Base-by-base conservation (phyloP, 1,284 basidiomycete genomes). In the Ceratobasidium sp. region DNA sequence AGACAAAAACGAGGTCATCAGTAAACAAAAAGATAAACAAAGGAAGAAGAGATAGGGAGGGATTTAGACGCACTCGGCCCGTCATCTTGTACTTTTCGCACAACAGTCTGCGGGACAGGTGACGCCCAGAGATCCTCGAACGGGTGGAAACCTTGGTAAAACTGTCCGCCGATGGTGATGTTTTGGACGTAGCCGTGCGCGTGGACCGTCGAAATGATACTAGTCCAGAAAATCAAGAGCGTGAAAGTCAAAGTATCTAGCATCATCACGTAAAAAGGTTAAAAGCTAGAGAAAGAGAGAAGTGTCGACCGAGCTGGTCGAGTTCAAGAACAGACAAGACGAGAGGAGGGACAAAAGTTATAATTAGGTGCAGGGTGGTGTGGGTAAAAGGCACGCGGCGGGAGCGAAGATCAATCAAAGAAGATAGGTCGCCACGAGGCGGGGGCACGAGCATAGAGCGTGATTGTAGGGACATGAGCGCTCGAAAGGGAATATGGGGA, bases 171-270 rank as follows among this genome's bases (percentile, higher is more conserved):
- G 57, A 79, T 67, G 28, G 48, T 70, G 26, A 77, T 68, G 62
- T 57, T 74, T 38, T 78, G 75, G 28, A 75, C 69, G 65, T 73
- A 80, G 20, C 78, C 79, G 65, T 80, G 79, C 23, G 74, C 79
- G 13, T 59, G 70, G 40, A 79, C 79, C 26, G 74, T 66, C 44
- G 79, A 50, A 4, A 40, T 52, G n/a, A 62, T 62, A 65, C 61
- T 61, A n/a, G 65, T 10, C 33, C 33, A 33, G 33, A 74, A 26
- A 38, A 74, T 12, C 7, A 61, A 59, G n/a, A 74, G 46, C 17
- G 59, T 62, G 15, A 33, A 74, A 50, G 23, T 40, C 3, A 74
- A 64, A n/a, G n/a, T n/a, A n/a, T n/a, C n/a, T n/a, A n/a, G n/a
- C n/a, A n/a, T n/a, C n/a, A n/a, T n/a, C n/a, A n/a, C n/a, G n/a